Conservation (phyloP, 768 basidiomycete genomes). For the Austroboletus eburneus region DNA sequence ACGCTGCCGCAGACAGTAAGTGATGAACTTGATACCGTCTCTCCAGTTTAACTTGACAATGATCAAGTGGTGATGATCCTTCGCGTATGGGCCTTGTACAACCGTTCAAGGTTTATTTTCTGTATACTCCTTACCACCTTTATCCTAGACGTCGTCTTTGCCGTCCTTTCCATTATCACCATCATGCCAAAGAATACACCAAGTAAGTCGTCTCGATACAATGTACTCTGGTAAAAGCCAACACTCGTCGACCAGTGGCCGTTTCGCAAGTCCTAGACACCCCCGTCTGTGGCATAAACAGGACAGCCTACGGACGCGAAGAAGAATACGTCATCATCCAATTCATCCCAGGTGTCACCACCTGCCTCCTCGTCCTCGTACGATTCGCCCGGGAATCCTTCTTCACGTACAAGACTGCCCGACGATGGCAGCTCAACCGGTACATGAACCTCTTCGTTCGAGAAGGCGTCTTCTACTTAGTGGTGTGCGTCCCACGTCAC, state of each 20-base stretch:
- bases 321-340: too few relatives aligned
- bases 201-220: background rate
- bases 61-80: constrained; percentile 11
- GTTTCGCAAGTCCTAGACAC: too few relatives aligned
- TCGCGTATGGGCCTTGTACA: constrained; percentile 8
- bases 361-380: background rate
- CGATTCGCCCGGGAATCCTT: background rate
- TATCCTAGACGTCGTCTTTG: too few relatives aligned
- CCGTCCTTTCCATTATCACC: too few relatives aligned
- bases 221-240: too few relatives aligned
- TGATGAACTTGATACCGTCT: background rate
- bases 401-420: background rate
- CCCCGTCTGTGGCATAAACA: too few relatives aligned
- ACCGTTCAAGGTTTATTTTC: constrained; percentile 2
- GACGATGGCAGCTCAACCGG: background rate
- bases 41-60: background rate
- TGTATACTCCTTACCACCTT: constrained; percentile 2
- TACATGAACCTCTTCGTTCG: background rate
- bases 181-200: too few relatives aligned
- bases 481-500: background rate
- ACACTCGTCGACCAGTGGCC: too few relatives aligned
- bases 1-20: constrained; percentile 6
- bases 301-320: too few relatives aligned
- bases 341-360: background rate
- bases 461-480: background rate